These are phyloP conservation scores for Metschnikowia continentalis DNA, from an alignment of 805 yeast genomes.

Conservation along the genomic window DNA sequence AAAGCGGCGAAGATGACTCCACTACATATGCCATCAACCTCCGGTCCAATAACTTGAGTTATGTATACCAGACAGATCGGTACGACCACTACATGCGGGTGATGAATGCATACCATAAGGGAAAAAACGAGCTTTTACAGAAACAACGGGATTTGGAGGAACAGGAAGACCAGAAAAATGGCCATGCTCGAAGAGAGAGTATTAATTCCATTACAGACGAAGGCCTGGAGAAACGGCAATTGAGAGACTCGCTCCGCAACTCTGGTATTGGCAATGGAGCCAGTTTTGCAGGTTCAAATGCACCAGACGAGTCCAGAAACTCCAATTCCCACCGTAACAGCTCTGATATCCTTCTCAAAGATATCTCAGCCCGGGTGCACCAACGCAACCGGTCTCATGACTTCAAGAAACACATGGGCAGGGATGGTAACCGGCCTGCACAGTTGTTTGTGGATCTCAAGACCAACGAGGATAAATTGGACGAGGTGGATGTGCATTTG, in stretches of 20 bases:
- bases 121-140: conserved; percentile 48
- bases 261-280: conserved; percentile 26
- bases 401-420: conserved; percentile 17
- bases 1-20: conserved; percentile 19
- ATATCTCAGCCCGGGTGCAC: conserved; percentile 58
- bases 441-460: conserved; percentile 45
- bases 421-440: conserved; percentile 10
- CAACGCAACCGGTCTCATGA: conserved; percentile 54
- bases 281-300: conserved; percentile 19
- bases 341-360: conserved; percentile 48
- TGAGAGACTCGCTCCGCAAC: conserved; percentile 45
- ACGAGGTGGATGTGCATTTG: conserved; percentile 64
- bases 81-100: conserved; percentile 54
- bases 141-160: conserved; percentile 26
- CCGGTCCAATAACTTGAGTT: conserved; percentile 45
- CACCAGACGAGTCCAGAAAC: conserved; percentile 5
- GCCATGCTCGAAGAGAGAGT: conserved; percentile 11
- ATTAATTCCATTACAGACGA: conserved; percentile 18
- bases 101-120: conserved; percentile 53
- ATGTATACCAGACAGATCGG: conserved; percentile 58
- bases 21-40: conserved; percentile 43
- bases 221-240: conserved; percentile 34
- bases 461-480: conserved; percentile 55
- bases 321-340: conserved; percentile 25
- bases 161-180: conserved; percentile 9